Evolutionary conservation across 768 basidiomycete genomes (phyloP).

Genomic region (Terana coerulea): DNA sequence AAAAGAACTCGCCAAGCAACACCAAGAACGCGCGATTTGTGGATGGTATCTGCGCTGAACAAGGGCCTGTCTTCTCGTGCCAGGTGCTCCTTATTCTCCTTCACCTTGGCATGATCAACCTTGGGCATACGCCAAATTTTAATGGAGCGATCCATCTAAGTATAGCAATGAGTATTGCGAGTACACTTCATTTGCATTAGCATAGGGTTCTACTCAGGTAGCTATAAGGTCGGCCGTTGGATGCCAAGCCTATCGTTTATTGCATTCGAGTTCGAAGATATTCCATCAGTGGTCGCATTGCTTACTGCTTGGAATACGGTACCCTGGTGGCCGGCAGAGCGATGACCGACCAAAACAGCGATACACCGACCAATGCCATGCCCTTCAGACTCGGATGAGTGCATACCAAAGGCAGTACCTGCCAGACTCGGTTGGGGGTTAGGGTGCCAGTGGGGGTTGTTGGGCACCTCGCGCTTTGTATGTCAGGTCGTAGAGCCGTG

Average conservation of each 20-base stretch:
- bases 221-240: slow-evolving; percentile 60
- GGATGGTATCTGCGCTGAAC: slow-evolving; percentile 64
- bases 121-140: slow-evolving; percentile 70
- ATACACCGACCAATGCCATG: slow-evolving; percentile 56
- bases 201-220: slow-evolving; percentile 44
- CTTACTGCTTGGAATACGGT: slow-evolving; percentile 65
- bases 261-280: not conserved
- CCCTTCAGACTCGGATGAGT: slow-evolving; percentile 57
- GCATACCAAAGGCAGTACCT: slow-evolving; percentile 68
- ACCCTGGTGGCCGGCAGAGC: slow-evolving; percentile 69
- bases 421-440: slow-evolving; percentile 45
- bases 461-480: slow-evolving; percentile 29
- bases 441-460: slow-evolving; percentile 63
- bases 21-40: slow-evolving; percentile 61
- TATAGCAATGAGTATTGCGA: slow-evolving; percentile 1
- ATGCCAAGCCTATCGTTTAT: slow-evolving; percentile 59
- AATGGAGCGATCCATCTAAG: slow-evolving; percentile 65
- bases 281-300: not conserved
- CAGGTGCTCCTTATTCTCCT: slow-evolving; percentile 22
- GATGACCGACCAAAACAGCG: slow-evolving; percentile 61
- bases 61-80: slow-evolving; percentile 72
- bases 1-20: too few relatives aligned
- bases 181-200: not conserved
- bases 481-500: slow-evolving; percentile 65
- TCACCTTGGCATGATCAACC: slow-evolving; percentile 26